A percentile compares a stretch with the other conserved stretches of the same genome.
Conservation (phyloP, 257 asterid species). For the Linaria vulgaris region DNA sequence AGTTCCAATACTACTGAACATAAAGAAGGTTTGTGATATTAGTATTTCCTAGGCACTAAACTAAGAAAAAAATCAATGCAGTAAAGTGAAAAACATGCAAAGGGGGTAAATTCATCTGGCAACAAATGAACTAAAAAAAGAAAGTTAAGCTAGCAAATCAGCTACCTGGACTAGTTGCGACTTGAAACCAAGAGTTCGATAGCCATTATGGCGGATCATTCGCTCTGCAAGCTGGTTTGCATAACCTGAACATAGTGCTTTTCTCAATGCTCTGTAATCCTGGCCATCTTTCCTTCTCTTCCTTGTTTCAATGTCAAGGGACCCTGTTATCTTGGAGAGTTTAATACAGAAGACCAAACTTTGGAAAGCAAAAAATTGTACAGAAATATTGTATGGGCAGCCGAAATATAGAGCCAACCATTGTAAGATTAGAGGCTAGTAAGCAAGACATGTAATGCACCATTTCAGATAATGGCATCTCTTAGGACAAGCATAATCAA, state of each 20-base stretch:
- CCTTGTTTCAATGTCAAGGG: conserved; percentile 64
- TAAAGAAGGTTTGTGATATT: no score
- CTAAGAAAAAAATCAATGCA: no score
- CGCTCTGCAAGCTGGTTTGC: conserved; percentile 95
- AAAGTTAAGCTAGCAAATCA: conserved; percentile 5
- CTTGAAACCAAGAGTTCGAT: conserved; percentile 79
- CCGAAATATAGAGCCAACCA: background rate
- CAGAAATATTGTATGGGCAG: no score
- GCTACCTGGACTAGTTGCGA: conserved; percentile 89
- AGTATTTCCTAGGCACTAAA: no score
- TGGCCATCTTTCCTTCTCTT: conserved; percentile 49
- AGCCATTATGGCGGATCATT: conserved; percentile 92
- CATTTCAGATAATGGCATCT: no score
- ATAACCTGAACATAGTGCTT: conserved; percentile 81
- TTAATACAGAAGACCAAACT: background rate
- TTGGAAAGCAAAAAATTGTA: background rate
- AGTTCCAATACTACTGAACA: no score
- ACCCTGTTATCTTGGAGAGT: conserved; percentile 39
- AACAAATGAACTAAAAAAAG: background rate
- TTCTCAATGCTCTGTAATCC: conserved; percentile 72
- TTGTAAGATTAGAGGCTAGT: background rate
- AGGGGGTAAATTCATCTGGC: background rate
- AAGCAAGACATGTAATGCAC: no score
- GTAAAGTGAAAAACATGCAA: no score
- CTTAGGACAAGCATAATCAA: no score